Evolutionary conservation across 2,329 filamentous ascomycete species (phyloP).

Genomic region (Fusarium sp.): DNA sequence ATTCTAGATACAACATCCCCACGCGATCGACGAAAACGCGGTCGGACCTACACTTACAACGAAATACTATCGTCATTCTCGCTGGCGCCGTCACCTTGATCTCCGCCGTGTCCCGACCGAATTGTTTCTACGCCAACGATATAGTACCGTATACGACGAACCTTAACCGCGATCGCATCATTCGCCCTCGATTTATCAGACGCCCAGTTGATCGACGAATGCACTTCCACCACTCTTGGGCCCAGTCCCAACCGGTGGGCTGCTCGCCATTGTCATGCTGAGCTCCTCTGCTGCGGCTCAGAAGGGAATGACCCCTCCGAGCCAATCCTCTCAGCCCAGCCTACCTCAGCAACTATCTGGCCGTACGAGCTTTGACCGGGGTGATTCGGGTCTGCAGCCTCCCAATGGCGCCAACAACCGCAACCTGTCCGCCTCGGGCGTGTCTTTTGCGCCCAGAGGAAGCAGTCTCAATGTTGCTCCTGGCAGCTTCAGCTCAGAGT

Average conservation of each 20-base stretch:
- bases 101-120: slow-evolving; percentile 5
- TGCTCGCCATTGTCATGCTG: slow-evolving; percentile 51
- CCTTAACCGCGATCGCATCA: slow-evolving; percentile 32
- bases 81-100: not conserved
- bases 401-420: slow-evolving; percentile 59
- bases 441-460: slow-evolving; percentile 74
- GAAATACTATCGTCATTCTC: not conserved
- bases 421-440: slow-evolving; percentile 64
- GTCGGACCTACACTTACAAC: slow-evolving; percentile 9
- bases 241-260: slow-evolving; percentile 56
- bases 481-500: slow-evolving; percentile 90
- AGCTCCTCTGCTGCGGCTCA: slow-evolving; percentile 51
- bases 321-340: slow-evolving; percentile 54
- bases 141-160: slow-evolving; percentile 20
- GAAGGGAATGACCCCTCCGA: slow-evolving; percentile 50
- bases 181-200: slow-evolving; percentile 24
- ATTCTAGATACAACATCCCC: slow-evolving; percentile 15
- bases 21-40: slow-evolving; percentile 22
- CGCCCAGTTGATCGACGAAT: slow-evolving; percentile 51
- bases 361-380: slow-evolving; percentile 63
- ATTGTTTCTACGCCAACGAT: slow-evolving; percentile 9
- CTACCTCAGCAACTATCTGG: slow-evolving; percentile 49
- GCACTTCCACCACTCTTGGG: slow-evolving; percentile 52
- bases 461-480: slow-evolving; percentile 77
- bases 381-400: slow-evolving; percentile 64